These are phyloP conservation scores for Neurospora intermedia DNA, from an alignment of 495 filamentous ascomycete species.

Conservation along the genomic window DNA sequence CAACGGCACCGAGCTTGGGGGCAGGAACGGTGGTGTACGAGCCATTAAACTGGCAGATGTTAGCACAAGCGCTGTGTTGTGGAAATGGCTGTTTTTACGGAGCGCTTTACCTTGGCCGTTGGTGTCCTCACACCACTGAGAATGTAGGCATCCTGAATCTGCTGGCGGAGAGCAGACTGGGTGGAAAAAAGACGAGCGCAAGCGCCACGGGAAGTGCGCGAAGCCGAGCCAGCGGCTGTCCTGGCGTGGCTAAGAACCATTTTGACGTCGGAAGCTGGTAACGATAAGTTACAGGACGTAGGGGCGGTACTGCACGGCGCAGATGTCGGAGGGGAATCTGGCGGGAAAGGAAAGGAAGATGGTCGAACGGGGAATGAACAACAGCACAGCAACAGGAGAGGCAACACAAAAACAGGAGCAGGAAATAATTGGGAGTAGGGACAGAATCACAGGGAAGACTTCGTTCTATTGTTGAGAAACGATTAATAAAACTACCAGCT, in stretches of 20 bases:
- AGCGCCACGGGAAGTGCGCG: slow-evolving; percentile 1
- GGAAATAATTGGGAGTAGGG: background rate
- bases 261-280: background rate
- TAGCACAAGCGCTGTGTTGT: background rate
- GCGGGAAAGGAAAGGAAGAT: background rate
- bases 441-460: background rate
- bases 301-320: background rate
- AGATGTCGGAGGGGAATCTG: background rate
- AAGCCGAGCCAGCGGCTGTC: background rate
- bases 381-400: background rate
- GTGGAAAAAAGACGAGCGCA: slow-evolving; percentile 56
- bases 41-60: slow-evolving; percentile 70
- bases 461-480: background rate
- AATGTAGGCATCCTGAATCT: slow-evolving; percentile 86
- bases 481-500: background rate
- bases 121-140: slow-evolving; percentile 80
- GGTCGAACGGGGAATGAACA: background rate
- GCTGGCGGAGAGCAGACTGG: slow-evolving; percentile 45
- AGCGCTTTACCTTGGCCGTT: slow-evolving; percentile 58
- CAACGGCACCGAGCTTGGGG: slow-evolving; percentile 71
- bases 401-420: background rate
- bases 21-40: slow-evolving; percentile 73
- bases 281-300: background rate
- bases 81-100: background rate
- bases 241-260: background rate